Evolutionary conservation across 73 alveolate species (phyloP).

Genomic region (Loxodes magnus): DNA sequence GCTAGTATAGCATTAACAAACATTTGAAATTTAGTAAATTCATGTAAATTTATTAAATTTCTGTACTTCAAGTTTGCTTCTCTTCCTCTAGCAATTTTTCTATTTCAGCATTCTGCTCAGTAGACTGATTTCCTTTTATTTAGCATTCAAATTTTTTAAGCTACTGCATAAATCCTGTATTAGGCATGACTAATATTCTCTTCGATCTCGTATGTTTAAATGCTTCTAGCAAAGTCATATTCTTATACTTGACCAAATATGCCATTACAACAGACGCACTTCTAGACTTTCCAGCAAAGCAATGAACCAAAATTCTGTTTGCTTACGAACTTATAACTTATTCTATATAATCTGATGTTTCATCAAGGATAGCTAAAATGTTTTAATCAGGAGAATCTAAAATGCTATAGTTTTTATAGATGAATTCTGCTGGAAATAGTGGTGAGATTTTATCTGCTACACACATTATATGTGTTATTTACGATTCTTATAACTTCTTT

Average conservation of each 20-base stretch:
- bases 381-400: constrained; percentile 39
- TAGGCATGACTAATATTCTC: constrained; percentile 6
- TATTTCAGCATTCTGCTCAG: too few relatives aligned
- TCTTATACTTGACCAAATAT: constrained; percentile 12
- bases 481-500: constrained; percentile 17
- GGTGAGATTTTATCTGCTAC: constrained; percentile 56
- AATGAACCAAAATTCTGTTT: constrained; percentile 47
- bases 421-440: constrained; percentile 36
- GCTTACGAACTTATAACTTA: constrained; percentile 16
- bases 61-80: too few relatives aligned
- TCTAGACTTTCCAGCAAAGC: constrained; percentile 36
- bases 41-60: too few relatives aligned
- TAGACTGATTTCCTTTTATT: too few relatives aligned
- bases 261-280: constrained; percentile 23
- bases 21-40: too few relatives aligned
- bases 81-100: too few relatives aligned
- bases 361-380: constrained; percentile 23
- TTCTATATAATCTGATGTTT: constrained; percentile 32
- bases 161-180: constrained; percentile 9
- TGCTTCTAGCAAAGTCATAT: constrained; percentile 1
- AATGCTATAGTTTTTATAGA: constrained; percentile 20
- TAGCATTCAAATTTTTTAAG: constrained; percentile 2
- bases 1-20: too few relatives aligned
- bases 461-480: constrained; percentile 47
- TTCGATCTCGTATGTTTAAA: not conserved